phyloP scores from a whole-genome alignment of 2,329 filamentous ascomycete species.

The Pseudopyrenochaeta lycopersici region DNA sequence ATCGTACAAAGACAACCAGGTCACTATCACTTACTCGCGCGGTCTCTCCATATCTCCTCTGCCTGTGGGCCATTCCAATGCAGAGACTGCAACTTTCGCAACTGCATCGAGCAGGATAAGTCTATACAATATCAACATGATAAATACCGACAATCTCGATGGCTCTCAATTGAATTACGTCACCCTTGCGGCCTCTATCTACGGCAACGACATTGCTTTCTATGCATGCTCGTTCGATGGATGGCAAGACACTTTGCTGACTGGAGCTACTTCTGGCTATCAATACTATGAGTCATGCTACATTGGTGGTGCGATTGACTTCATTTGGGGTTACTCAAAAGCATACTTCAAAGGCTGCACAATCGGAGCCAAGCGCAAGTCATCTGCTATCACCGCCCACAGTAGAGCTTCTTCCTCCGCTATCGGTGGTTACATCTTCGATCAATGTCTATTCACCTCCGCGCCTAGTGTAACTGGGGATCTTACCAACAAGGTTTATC shows the following conservation, averaged over 20 bases:
- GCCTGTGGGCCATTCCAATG: conserved; percentile 52
- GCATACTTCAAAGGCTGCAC: conserved; percentile 61
- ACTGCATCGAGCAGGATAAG: conserved; percentile 59
- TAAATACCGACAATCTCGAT: conserved; percentile 42
- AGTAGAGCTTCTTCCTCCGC: conserved; percentile 28
- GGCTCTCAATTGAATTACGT: conserved; percentile 54
- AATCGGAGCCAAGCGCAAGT: conserved; percentile 52
- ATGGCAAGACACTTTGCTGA: conserved; percentile 62
- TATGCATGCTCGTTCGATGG: conserved; percentile 64
- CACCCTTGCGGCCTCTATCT: conserved; percentile 62
- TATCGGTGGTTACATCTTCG: conserved; percentile 61
- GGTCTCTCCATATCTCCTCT: conserved; percentile 53
- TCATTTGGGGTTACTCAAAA: conserved; percentile 63
- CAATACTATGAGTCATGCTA: conserved; percentile 65
- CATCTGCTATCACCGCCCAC: conserved; percentile 42
- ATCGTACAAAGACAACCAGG: conserved; percentile 63
- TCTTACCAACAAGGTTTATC: conserved; percentile 52
- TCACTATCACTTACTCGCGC: conserved; percentile 57
- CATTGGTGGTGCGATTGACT: conserved; percentile 66
- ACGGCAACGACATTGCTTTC: conserved; percentile 62
- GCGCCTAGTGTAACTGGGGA: conserved; percentile 45
- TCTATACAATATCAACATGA: conserved; percentile 68
- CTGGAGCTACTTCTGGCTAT: conserved; percentile 53
- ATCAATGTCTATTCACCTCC: conserved; percentile 57
- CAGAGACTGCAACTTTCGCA: conserved; percentile 59